phyloP scores from a whole-genome alignment of 345 rosid genomes.

The Euphorbia pulcherrima region DNA sequence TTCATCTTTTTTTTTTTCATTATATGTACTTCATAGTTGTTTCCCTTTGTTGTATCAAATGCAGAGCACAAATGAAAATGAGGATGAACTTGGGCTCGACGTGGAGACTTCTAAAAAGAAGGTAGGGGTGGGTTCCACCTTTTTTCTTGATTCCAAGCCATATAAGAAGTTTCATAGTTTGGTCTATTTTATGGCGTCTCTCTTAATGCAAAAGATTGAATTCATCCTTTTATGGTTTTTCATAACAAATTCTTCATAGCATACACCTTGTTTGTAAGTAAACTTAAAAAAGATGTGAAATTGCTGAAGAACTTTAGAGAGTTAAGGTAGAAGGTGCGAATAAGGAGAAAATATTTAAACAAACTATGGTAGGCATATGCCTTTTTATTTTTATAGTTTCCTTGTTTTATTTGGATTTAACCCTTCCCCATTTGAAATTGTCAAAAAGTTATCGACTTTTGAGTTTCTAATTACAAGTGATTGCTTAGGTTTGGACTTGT shows the following conservation, averaged over 20 bases:
- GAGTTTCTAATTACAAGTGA: not conserved
- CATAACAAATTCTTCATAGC: not conserved
- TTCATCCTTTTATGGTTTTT: not conserved
- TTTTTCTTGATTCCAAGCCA: not conserved
- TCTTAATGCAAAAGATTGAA: not conserved
- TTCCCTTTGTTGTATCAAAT: constrained; percentile 9
- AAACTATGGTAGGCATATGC: constrained; percentile 39
- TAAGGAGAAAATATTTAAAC: constrained; percentile 37
- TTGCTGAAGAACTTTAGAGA: constrained; percentile 25
- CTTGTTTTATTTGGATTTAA: not conserved
- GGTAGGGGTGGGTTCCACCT: constrained; percentile 26
- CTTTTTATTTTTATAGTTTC: not conserved
- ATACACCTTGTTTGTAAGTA: constrained; percentile 1
- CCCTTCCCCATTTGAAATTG: not conserved
- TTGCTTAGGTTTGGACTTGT: not conserved
- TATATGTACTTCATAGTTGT: not conserved
- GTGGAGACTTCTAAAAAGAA: constrained; percentile 38
- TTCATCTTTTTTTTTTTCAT: not conserved
- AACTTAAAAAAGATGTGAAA: constrained; percentile 32
- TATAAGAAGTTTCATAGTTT: not conserved
- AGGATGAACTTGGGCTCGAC: constrained; percentile 23
- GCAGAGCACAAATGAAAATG: constrained; percentile 33
- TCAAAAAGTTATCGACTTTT: not conserved
- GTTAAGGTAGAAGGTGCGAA: too few species aligned
- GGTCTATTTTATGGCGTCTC: not conserved